phyloP scores from a whole-genome alignment of 805 yeast species.

The Saccharomycopsis amapae region DNA sequence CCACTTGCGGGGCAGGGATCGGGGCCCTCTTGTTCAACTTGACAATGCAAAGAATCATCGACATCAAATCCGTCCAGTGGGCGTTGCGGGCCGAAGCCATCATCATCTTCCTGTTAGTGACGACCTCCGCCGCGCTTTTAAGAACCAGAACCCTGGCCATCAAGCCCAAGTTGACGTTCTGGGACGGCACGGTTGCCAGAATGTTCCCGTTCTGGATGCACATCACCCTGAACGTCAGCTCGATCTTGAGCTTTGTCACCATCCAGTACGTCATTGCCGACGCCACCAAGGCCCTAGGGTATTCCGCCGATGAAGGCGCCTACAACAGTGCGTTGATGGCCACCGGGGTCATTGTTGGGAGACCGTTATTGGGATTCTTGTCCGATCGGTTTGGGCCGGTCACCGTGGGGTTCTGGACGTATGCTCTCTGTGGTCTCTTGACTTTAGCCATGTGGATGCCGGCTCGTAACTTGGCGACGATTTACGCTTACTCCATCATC shows the following conservation, averaged over 20 bases:
- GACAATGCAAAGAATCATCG: conserved; percentile 31
- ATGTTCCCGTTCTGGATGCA: conserved; percentile 38
- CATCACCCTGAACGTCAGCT: conserved; percentile 36
- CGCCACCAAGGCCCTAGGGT: conserved; percentile 55
- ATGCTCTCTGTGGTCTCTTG: conserved; percentile 35
- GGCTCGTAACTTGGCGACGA: conserved; percentile 49
- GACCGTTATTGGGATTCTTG: conserved; percentile 48
- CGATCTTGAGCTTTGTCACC: conserved; percentile 55
- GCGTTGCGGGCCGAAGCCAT: conserved; percentile 33
- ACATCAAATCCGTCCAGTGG: conserved; percentile 27
- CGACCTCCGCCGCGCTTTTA: conserved; percentile 30
- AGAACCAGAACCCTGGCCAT: conserved; percentile 34
- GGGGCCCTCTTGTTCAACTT: conserved; percentile 39
- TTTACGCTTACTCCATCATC: conserved; percentile 44
- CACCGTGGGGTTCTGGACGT: conserved; percentile 36
- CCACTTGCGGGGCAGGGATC: conserved; percentile 35
- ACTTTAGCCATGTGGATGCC: conserved; percentile 51
- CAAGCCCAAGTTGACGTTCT: conserved; percentile 32
- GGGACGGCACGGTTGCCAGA: conserved; percentile 36
- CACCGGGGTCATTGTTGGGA: conserved; percentile 47
- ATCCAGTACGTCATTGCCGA: conserved; percentile 53
- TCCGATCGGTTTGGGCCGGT: conserved; percentile 48
- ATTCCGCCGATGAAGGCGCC: conserved; percentile 46
- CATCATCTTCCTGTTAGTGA: conserved; percentile 30
- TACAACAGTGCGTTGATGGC: conserved; percentile 54